These are phyloP conservation scores for Linanthus parryae DNA, from an alignment of 148 eudicot genomes.

Conservation along the genomic window DNA sequence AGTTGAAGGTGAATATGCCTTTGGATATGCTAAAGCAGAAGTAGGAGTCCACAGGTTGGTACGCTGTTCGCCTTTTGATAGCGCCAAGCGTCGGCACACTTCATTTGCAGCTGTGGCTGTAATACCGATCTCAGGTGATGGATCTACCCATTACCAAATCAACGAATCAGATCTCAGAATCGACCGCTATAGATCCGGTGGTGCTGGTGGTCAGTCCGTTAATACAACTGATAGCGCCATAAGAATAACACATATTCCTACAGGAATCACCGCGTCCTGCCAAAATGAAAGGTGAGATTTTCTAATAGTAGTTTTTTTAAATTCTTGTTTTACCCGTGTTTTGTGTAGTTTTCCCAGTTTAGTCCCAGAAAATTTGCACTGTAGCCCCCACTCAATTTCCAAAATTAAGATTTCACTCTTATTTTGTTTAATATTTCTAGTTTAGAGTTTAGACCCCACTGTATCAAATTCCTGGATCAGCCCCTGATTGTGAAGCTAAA, in stretches of 20 bases:
- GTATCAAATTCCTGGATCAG: too few relatives aligned
- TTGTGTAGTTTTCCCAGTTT: too few relatives aligned
- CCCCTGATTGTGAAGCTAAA: too few relatives aligned
- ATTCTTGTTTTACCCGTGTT: too few relatives aligned
- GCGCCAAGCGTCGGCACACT: slow-evolving; percentile 85
- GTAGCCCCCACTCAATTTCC: too few relatives aligned
- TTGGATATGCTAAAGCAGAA: slow-evolving; percentile 97
- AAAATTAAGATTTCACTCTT: too few relatives aligned
- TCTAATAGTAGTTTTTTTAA: too few relatives aligned
- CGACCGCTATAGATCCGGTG: slow-evolving; percentile 86
- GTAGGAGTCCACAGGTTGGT: slow-evolving; percentile 92
- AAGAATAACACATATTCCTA: slow-evolving; percentile 89
- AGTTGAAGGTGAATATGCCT: slow-evolving; percentile 91
- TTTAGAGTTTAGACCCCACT: too few relatives aligned
- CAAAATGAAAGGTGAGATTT: slow-evolving; percentile 81
- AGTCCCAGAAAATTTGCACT: too few relatives aligned
- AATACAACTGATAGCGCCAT: slow-evolving; percentile 97
- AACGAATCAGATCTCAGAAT: slow-evolving; percentile 93
- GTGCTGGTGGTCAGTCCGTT: slow-evolving; percentile 89
- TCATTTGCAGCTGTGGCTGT: slow-evolving; percentile 99
- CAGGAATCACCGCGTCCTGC: slow-evolving; percentile 74
- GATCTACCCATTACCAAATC: slow-evolving; percentile 65
- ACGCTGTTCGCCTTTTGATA: slow-evolving; percentile 91
- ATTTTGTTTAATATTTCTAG: too few relatives aligned
- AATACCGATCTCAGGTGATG: slow-evolving; percentile 81